A percentile compares a stretch with the other conserved stretches of the same genome.
Evolutionary conservation across 2,329 filamentous ascomycete genomes (phyloP).

Genomic region (Byssoonygena ceratinophila): DNA sequence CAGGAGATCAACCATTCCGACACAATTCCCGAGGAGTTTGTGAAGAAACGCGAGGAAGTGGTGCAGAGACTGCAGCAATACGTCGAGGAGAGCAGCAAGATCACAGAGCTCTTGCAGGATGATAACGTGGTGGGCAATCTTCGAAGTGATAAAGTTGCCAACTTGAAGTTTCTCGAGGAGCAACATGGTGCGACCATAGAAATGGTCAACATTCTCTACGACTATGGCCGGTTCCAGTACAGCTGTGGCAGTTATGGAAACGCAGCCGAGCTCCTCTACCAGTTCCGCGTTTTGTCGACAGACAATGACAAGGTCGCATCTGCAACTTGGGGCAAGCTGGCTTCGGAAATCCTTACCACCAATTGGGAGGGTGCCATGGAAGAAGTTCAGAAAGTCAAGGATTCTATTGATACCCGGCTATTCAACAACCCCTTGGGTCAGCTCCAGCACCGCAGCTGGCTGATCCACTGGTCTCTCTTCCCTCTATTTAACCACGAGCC

Average conservation of each 20-base stretch:
- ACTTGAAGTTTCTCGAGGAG: slow-evolving; percentile 96
- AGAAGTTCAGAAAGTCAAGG: slow-evolving; percentile 80
- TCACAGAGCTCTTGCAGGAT: slow-evolving; percentile 73
- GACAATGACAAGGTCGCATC: slow-evolving; percentile 96
- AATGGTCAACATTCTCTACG: slow-evolving; percentile 92
- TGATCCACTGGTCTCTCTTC: slow-evolving; percentile 97
- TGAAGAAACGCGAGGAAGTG: slow-evolving; percentile 80
- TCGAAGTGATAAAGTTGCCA: slow-evolving; percentile 93
- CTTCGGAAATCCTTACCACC: slow-evolving; percentile 84
- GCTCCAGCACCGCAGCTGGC: slow-evolving; percentile 90
- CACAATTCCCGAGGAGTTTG: slow-evolving; percentile 71
- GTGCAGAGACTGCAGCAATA: slow-evolving; percentile 70
- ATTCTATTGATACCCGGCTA: slow-evolving; percentile 83
- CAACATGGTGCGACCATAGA: slow-evolving; percentile 88
- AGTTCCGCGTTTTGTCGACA: slow-evolving; percentile 94
- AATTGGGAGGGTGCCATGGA: slow-evolving; percentile 93
- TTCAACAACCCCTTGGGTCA: slow-evolving; percentile 95
- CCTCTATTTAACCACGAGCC: slow-evolving; percentile 96
- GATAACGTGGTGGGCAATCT: slow-evolving; percentile 85
- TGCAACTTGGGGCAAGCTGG: slow-evolving; percentile 96
- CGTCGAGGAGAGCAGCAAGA: slow-evolving; percentile 78
- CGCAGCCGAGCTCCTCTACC: slow-evolving; percentile 86
- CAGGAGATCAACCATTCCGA: slow-evolving; percentile 75
- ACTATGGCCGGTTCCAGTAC: slow-evolving; percentile 96
- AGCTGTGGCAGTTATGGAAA: slow-evolving; percentile 88